Evolutionary conservation across 106 monocot species (phyloP), one percentile per base, ranked within the genome.

Genomic region (Hemerocallis citrina): DNA sequence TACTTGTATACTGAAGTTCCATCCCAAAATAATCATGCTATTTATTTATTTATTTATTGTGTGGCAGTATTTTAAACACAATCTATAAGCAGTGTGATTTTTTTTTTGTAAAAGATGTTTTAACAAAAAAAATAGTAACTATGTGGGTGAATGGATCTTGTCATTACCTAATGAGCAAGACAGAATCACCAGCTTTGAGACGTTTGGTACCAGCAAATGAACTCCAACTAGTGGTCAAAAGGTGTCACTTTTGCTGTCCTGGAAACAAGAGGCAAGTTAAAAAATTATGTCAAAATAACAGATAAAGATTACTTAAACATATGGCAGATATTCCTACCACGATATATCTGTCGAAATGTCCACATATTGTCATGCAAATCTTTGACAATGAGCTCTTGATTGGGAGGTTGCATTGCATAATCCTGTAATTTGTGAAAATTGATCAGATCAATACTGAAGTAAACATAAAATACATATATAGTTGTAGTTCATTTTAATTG

Each of bases 201-300:
- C 76, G 69, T 57, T 93, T 93, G 37, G 84, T 70, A 47, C 88
- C 92, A 23, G 88, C 88, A 63, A 93, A 88, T 12, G 81, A 74
- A 59, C 91, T 92, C 86, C 91, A 92, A 30, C 91, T 86, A 68
- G 91, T 86, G 15, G 91, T 86, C 35, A 93, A 59, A 74, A 93
- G 92, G 52, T 93, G 92, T n/a, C 92, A 70, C 44, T 88, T 88
- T 45, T 84, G 88, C 61, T 88, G 92, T 33, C 92, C 92, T 93
- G 84, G 16, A 80, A 58, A 55, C 11, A 75, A 52, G 12, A 71
- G 25, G 34, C 52, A 0, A 19, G 59, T 54, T 24, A 8, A 59
- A 13, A 20, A 44, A 24, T 31, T 15, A 44, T 0, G 16, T 29
- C 31, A 34, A 33, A 13, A n/a, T n/a, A n/a, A n/a, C n/a, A n/a